These are phyloP conservation scores for Blastobotrys persicus DNA, from an alignment of 1,139 yeast species.

Conservation along the genomic window DNA sequence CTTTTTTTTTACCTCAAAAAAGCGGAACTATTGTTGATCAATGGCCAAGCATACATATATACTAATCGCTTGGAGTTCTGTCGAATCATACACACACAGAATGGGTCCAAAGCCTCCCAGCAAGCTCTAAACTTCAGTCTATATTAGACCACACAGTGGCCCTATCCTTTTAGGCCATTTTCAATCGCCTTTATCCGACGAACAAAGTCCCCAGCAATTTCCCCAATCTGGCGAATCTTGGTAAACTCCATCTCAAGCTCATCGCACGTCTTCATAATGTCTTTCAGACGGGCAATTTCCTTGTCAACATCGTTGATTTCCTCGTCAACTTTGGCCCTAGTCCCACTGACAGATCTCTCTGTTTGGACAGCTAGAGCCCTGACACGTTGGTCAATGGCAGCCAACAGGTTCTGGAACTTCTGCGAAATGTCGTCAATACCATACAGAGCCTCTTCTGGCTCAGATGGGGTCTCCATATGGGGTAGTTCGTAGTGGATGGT, in stretches of 20 bases:
- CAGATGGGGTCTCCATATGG: slow-evolving; percentile 4
- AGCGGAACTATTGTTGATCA: no score
- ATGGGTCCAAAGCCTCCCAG: no score
- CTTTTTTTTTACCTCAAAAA: no score
- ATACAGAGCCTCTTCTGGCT: slow-evolving; percentile 9
- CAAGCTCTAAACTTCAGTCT: no score
- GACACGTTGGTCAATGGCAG: slow-evolving; percentile 25
- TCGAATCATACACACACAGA: no score
- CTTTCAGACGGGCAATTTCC: slow-evolving; percentile 46
- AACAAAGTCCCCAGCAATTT: slow-evolving; percentile 47
- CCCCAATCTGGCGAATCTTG: slow-evolving; percentile 62
- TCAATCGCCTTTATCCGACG: slow-evolving; percentile 34
- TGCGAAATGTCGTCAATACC: slow-evolving; percentile 11
- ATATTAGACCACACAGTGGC: no score
- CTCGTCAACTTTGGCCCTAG: slow-evolving; percentile 21
- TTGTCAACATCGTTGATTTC: slow-evolving; percentile 37
- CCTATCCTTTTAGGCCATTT: slow-evolving; percentile 8
- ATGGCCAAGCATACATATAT: no score
- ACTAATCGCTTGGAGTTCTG: no score
- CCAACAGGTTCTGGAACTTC: slow-evolving; percentile 14
- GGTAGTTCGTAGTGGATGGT: neutral
- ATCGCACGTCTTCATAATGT: slow-evolving; percentile 49
- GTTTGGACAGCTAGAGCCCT: slow-evolving; percentile 27
- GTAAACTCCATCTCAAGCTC: slow-evolving; percentile 60
- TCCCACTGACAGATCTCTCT: slow-evolving; percentile 25